phyloP scores from a whole-genome alignment of 345 rosid genomes.

The Brassica nigra region DNA sequence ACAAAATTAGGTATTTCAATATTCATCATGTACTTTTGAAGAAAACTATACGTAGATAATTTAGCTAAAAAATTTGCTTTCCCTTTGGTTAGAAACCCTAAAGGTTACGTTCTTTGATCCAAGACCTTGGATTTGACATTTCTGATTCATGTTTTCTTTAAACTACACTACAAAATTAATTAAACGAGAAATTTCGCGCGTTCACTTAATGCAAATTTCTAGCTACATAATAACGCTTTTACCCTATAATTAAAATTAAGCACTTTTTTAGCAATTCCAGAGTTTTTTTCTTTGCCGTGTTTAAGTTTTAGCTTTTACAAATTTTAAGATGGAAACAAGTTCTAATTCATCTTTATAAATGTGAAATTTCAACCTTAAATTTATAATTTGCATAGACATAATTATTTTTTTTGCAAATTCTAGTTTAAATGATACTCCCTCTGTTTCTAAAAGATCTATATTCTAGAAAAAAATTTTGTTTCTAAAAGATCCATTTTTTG shows the following conservation, averaged over 20 bases:
- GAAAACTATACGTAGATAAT: constrained; percentile 29
- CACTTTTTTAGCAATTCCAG: not conserved
- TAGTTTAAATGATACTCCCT: no score
- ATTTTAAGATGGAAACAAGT: not conserved
- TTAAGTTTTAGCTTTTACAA: not conserved
- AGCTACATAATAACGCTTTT: not conserved
- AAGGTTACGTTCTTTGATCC: constrained; percentile 39
- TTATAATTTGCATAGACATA: no score
- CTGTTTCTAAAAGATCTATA: no score
- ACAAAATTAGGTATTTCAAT: constrained; percentile 38
- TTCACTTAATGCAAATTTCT: constrained; percentile 11
- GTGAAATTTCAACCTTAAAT: no score
- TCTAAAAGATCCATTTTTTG: no score
- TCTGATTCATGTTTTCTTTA: constrained; percentile 25
- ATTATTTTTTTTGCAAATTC: no score
- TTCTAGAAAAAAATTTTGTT: no score
- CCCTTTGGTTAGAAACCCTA: constrained; percentile 36
- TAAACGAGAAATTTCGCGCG: constrained; percentile 17
- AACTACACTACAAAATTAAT: not conserved
- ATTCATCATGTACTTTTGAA: constrained; percentile 42
- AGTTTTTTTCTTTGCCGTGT: not conserved
- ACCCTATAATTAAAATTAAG: not conserved
- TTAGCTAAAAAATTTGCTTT: constrained; percentile 23
- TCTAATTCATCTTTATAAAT: no score
- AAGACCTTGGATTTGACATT: constrained; percentile 42